These are phyloP conservation scores for Citrus unshiu DNA, from an alignment of 345 rosid genomes.

Conservation along the genomic window DNA sequence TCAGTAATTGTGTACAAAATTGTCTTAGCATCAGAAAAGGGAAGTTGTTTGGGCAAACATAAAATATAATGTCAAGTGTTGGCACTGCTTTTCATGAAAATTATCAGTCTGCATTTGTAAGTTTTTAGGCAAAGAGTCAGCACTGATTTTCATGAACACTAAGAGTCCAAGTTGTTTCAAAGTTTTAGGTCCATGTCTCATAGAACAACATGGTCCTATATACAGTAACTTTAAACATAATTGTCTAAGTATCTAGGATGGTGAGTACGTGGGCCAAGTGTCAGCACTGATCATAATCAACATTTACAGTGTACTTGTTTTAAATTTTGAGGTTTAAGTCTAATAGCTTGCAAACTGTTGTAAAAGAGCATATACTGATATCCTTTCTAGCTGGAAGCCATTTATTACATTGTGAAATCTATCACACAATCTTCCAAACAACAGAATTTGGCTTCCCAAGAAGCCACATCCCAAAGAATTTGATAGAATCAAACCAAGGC, in stretches of 20 bases:
- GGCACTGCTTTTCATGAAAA: constrained; percentile 1
- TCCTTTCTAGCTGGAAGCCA: not conserved
- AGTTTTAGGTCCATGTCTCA: not conserved
- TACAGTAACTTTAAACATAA: not conserved
- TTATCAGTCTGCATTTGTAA: not conserved
- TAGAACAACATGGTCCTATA: not conserved
- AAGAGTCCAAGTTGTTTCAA: not conserved
- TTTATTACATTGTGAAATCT: not conserved
- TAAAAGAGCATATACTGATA: no score
- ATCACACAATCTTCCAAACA: not conserved
- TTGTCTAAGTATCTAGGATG: no score
- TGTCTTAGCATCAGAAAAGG: not conserved
- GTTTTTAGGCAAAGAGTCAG: not conserved
- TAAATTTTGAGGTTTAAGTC: not conserved
- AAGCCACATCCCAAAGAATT: not conserved
- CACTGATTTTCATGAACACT: not conserved
- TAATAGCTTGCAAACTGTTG: no score
- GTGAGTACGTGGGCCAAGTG: no score
- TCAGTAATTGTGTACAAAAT: not conserved
- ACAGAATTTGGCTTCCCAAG: not conserved
- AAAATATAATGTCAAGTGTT: not conserved
- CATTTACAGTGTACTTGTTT: no score
- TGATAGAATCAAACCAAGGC: not conserved
- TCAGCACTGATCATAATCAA: no score
- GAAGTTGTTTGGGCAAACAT: not conserved